These are phyloP conservation scores for Plasmodium yoelii DNA, from an alignment of 169 alveolate genomes.

Conservation along the genomic window DNA sequence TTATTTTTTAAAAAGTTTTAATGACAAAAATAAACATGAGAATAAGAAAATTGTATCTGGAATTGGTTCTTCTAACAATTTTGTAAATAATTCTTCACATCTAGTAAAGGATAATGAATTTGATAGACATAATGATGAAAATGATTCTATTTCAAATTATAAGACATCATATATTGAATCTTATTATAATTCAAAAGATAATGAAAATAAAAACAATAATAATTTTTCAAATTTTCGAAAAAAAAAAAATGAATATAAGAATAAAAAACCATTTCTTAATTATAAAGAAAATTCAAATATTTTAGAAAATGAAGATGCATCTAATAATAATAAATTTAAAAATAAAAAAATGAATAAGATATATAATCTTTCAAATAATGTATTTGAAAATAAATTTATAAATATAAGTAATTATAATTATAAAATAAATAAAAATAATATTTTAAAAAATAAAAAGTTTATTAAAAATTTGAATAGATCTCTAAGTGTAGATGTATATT, in stretches of 20 bases:
- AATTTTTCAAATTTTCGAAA: not conserved
- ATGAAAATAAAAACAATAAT: not conserved
- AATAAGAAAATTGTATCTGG: not conserved
- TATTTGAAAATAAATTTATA: slow-evolving; percentile 12
- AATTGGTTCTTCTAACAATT: no score
- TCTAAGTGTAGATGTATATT: slow-evolving; percentile 47
- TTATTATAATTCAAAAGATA: not conserved
- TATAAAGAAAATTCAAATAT: not conserved
- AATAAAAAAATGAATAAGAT: slow-evolving; percentile 18
- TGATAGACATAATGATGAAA: no score
- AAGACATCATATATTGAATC: not conserved
- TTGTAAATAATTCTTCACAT: no score
- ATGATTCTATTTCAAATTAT: no score
- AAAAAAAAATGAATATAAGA: slow-evolving; percentile 20
- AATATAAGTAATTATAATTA: not conserved
- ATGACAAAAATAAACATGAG: slow-evolving; percentile 16
- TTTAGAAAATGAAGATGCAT: slow-evolving; percentile 17
- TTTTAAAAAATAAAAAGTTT: not conserved
- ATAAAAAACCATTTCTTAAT: not conserved
- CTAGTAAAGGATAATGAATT: no score
- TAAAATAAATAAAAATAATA: slow-evolving; percentile 10
- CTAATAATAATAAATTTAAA: not conserved
- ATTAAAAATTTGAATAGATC: slow-evolving; percentile 4
- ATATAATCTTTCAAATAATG: slow-evolving; percentile 3
- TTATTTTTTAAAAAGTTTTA: slow-evolving; percentile 13